Percentiles rank a stretch among this genome's conserved stretches.
phyloP scores from a whole-genome alignment of 2,329 filamentous ascomycete species.

The Penicillium sp. region DNA sequence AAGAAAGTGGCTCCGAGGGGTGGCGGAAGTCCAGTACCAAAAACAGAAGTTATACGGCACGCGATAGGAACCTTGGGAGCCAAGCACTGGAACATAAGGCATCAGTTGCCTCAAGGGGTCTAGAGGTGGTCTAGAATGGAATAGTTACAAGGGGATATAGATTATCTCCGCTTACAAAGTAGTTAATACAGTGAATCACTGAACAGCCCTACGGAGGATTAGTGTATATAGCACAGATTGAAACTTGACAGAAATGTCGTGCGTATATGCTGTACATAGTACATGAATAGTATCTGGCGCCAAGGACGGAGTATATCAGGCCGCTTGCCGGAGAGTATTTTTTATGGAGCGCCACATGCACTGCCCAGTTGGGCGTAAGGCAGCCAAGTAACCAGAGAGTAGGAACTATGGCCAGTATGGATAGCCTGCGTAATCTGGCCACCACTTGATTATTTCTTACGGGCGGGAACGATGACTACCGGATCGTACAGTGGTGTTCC shows the following conservation, averaged over 20 bases:
- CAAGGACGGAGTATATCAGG: background rate
- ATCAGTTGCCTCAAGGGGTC: background rate
- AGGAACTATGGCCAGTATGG: background rate
- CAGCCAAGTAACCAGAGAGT: background rate
- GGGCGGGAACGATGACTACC: background rate
- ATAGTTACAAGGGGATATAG: too few relatives aligned
- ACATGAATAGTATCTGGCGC: background rate
- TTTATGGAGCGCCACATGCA: constrained; percentile 4
- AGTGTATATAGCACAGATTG: too few relatives aligned
- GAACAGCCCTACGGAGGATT: too few relatives aligned
- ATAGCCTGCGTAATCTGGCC: background rate
- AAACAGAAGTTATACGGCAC: background rate
- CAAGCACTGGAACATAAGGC: background rate
- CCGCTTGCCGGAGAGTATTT: background rate
- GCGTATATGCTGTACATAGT: background rate
- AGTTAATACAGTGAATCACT: too few relatives aligned
- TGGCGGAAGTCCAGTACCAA: background rate
- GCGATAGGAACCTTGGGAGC: background rate
- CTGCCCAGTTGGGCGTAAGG: background rate
- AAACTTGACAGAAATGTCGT: background rate
- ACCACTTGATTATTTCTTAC: background rate
- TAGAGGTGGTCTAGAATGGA: background rate
- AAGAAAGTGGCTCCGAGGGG: background rate
- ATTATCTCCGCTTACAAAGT: too few relatives aligned
- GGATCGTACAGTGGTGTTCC: background rate